A percentile compares a stretch with the other conserved stretches of the same genome.
These are phyloP conservation scores for Zygosaccharomyces kombuchaensis DNA, from an alignment of 805 yeast species.

Conservation along the genomic window DNA sequence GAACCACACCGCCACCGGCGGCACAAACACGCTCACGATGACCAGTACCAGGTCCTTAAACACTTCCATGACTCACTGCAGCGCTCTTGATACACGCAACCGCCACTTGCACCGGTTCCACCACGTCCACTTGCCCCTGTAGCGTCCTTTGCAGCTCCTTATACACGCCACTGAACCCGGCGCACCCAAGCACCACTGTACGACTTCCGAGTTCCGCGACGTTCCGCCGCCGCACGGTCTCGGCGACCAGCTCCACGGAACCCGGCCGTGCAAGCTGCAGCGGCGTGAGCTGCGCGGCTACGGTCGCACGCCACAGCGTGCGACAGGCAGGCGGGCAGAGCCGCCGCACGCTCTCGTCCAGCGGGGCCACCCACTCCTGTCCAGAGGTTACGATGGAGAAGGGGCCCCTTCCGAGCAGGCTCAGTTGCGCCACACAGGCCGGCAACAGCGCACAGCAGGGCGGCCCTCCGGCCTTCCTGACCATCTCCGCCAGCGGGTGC, in stretches of 20 bases:
- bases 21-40: slow-evolving; percentile 61
- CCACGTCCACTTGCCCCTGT: neutral
- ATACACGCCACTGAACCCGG: slow-evolving; percentile 26
- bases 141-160: neutral
- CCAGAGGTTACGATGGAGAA: slow-evolving; percentile 28
- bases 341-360: slow-evolving; percentile 16
- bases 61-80: neutral
- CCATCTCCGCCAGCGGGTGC: slow-evolving; percentile 23
- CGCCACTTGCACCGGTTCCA: slow-evolving; percentile 2
- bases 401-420: slow-evolving; percentile 12
- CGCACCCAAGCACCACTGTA: slow-evolving; percentile 26
- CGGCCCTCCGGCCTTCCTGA: slow-evolving; percentile 9
- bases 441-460: slow-evolving; percentile 21
- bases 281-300: slow-evolving; percentile 23
- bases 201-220: slow-evolving; percentile 13
- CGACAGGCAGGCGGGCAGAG: slow-evolving; percentile 8
- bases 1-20: slow-evolving; percentile 67
- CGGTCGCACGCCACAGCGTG: slow-evolving; percentile 22
- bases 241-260: slow-evolving; percentile 14
- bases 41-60: slow-evolving; percentile 41
- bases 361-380: slow-evolving; percentile 24
- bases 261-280: slow-evolving; percentile 17
- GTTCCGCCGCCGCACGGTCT: slow-evolving; percentile 17
- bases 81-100: slow-evolving; percentile 1
- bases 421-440: slow-evolving; percentile 16